phyloP scores from a whole-genome alignment of 108 stramenopile genomes.

The Aureococcus anophagefferens region DNA sequence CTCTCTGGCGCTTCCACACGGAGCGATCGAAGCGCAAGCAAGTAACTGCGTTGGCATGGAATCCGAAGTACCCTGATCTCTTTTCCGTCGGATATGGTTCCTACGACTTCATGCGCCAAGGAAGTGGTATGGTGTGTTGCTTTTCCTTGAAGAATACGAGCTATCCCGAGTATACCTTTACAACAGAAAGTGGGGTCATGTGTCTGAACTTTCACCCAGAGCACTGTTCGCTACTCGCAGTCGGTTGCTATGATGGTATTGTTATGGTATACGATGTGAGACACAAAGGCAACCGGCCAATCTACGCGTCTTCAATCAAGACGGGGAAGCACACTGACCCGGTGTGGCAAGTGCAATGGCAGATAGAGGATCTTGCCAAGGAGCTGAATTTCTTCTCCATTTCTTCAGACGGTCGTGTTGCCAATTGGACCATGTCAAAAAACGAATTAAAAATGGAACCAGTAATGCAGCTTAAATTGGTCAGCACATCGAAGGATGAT shows the following conservation, averaged over 20 bases:
- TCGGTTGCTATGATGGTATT: constrained; percentile 78
- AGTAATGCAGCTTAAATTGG: constrained; percentile 71
- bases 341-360: constrained; percentile 67
- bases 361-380: constrained; percentile 46
- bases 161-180: constrained; percentile 58
- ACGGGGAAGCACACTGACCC: constrained; percentile 83
- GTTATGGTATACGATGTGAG: constrained; percentile 72
- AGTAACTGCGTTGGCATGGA: constrained; percentile 73
- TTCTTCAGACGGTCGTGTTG: constrained; percentile 73
- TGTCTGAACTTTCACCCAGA: constrained; percentile 72
- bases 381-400: constrained; percentile 73
- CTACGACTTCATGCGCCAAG: constrained; percentile 64
- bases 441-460: constrained; percentile 84
- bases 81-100: constrained; percentile 77
- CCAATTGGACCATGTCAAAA: constrained; percentile 72
- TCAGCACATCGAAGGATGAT: constrained; percentile 41
- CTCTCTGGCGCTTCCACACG: constrained; percentile 67
- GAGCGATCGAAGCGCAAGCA: constrained; percentile 57
- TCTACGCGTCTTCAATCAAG: constrained; percentile 65
- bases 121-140: constrained; percentile 64
- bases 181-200: constrained; percentile 64
- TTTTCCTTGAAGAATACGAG: constrained; percentile 75
- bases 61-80: constrained; percentile 66
- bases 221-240: constrained; percentile 67
- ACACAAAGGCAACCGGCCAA: constrained; percentile 49